phyloP scores from a whole-genome alignment of 1,284 basidiomycete genomes.

The Heterobasidion annosum region DNA sequence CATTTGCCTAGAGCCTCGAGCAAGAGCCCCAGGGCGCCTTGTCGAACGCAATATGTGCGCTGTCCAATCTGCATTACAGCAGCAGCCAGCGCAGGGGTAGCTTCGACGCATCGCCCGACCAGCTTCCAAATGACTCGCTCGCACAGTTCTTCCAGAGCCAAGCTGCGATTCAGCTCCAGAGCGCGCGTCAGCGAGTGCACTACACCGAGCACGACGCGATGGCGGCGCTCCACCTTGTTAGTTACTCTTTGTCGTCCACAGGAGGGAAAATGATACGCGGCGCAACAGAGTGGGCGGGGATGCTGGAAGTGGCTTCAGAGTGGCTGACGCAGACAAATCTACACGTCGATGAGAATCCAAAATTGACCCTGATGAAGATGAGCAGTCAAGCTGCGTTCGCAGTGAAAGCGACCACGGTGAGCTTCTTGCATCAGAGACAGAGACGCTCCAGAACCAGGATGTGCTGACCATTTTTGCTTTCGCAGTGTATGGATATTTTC shows the following conservation, averaged over 20 bases:
- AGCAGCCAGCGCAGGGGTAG: constrained; percentile 39
- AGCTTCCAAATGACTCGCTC: constrained; percentile 45
- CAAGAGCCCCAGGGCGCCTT: constrained; percentile 61
- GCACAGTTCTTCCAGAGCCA: constrained; percentile 61
- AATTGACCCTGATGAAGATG: constrained; percentile 45
- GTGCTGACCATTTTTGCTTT: constrained; percentile 3
- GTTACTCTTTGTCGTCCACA: constrained; percentile 59
- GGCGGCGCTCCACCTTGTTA: constrained; percentile 65
- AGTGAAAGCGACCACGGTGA: constrained; percentile 63
- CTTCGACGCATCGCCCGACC: constrained; percentile 37
- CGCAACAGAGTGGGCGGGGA: constrained; percentile 54
- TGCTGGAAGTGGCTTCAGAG: constrained; percentile 58
- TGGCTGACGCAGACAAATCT: constrained; percentile 64
- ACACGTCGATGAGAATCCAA: constrained; percentile 52
- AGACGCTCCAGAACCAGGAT: not conserved
- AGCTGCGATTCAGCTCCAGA: constrained; percentile 43
- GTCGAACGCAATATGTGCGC: constrained; percentile 63
- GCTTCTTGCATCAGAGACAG: constrained; percentile 16
- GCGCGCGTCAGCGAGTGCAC: constrained; percentile 28
- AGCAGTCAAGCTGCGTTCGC: constrained; percentile 41
- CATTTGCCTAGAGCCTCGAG: constrained; percentile 39
- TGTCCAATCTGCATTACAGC: constrained; percentile 61
- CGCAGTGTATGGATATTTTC: constrained; percentile 69
- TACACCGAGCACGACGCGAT: constrained; percentile 61
- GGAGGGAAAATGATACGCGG: constrained; percentile 12